Percentiles rank a stretch among this genome's conserved stretches.
Conservation (phyloP, 2,329 filamentous ascomycete genomes). For the Clarireedia hainanense region DNA sequence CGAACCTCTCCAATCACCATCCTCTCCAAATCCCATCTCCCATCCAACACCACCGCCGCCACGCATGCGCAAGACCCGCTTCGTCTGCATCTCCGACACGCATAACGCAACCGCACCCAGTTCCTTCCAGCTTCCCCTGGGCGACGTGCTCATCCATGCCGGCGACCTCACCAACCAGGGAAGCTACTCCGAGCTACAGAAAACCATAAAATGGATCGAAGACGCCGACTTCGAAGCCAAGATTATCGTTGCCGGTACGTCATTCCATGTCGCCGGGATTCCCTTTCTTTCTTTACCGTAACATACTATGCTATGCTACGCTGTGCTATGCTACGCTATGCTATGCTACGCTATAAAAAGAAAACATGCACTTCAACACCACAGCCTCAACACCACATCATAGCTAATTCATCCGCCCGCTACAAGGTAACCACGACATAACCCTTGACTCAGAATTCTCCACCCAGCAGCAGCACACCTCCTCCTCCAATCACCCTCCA, state of each 20-base stretch:
- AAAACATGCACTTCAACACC: no score
- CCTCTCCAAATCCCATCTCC: conserved; percentile 53
- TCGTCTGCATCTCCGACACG: conserved; percentile 72
- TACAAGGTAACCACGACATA: conserved; percentile 65
- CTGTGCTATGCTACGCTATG: no score
- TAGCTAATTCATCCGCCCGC: background rate
- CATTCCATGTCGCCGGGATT: background rate
- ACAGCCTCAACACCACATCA: no score
- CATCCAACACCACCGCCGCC: conserved; percentile 51
- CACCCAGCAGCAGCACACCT: conserved; percentile 41
- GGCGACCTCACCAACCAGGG: conserved; percentile 73
- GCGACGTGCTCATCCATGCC: conserved; percentile 69
- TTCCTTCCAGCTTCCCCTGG: conserved; percentile 55
- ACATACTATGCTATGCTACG: no score
- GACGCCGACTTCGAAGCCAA: conserved; percentile 60
- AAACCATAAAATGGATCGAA: conserved; percentile 59
- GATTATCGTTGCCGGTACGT: conserved; percentile 58
- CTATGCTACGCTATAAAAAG: no score
- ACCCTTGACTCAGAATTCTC: conserved; percentile 61
- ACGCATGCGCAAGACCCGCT: conserved; percentile 42
- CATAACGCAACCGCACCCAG: conserved; percentile 51
- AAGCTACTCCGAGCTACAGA: conserved; percentile 50
- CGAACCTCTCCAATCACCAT: conserved; percentile 60
- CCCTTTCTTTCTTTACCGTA: background rate
- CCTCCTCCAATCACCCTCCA: no score